Base-by-base conservation (phyloP, 768 basidiomycete genomes). In the Neoboletus magnificus region DNA sequence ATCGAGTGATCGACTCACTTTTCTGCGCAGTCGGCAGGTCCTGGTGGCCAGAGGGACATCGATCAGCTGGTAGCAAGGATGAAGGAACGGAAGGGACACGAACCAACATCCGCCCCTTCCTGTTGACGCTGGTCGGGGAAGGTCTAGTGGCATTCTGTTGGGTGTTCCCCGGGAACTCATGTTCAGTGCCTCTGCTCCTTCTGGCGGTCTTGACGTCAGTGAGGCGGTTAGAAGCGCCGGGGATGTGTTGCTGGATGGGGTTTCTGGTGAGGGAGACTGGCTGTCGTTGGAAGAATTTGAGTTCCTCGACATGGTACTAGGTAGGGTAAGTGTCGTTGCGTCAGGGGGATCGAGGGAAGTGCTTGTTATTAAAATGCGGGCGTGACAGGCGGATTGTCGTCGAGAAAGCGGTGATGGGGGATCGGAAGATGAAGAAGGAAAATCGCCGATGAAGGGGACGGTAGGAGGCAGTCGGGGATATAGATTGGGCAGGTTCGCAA, bases 21-120 rank as follows among this genome's bases (percentile, higher is more conserved):
- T 92, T 75, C 90, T 80, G 58, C 90, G 82, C 42, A 92, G 73
- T 29, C 90, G 83, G 72, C 90, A 92, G 49, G 90, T 92, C 90
- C 90, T 92, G 37, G 18, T 47, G 35, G 54, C 10, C 13, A n/a
- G n/a, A n/a, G n/a, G 18, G 29, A 20, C 11, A 16, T 55, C 22
- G 23, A 39, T 68, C 40, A 67, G 61, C 41, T 11, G 36, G 25
- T 44, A 27, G 22, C 16, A 10, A 23, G 29, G 22, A 43, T 4
- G 39, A 50, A 54, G 48, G 42, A 33, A 42, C 13, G 22, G 36
- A 40, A 58, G 41, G 49, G 39, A 54, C 39, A 78, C 87, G 66
- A 67, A 89, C 89, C 89, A 91, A 73, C 89, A 90, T 42, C 89
- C 89, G 59, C 88, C 88, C 71, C 84, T 86, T 56, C 84, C 81